phyloP scores from a whole-genome alignment of 2,329 filamentous ascomycete genomes.

The Nigrospora sphaerica region DNA sequence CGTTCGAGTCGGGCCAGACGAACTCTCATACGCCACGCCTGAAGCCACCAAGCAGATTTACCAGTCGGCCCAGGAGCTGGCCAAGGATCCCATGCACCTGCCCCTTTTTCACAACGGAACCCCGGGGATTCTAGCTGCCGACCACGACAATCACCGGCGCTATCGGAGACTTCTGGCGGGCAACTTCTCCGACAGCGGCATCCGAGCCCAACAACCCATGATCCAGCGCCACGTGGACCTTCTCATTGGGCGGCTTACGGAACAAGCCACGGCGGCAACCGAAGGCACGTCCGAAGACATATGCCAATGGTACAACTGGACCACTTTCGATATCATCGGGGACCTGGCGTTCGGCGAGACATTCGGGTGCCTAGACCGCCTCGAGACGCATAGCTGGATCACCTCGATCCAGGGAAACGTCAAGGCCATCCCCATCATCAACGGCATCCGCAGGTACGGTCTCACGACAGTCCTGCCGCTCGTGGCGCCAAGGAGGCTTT shows the following conservation, averaged over 20 bases:
- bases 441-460: conserved; percentile 16
- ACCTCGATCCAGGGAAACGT: conserved; percentile 14
- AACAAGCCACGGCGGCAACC: neutral
- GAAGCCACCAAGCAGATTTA: conserved; percentile 25
- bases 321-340: conserved; percentile 17
- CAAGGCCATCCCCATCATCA: conserved; percentile 13
- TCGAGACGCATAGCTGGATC: conserved; percentile 11
- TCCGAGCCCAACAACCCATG: conserved; percentile 13
- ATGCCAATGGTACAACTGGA: conserved; percentile 9
- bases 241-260: conserved; percentile 7
- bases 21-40: conserved; percentile 29
- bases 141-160: conserved; percentile 10
- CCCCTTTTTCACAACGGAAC: conserved; percentile 12
- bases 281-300: conserved; percentile 2
- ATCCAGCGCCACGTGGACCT: conserved; percentile 12
- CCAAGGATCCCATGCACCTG: conserved; percentile 17
- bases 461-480: conserved; percentile 14
- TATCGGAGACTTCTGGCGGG: conserved; percentile 7
- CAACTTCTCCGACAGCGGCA: conserved; percentile 11
- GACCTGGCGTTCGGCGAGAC: conserved; percentile 15
- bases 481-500: neutral
- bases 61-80: conserved; percentile 8
- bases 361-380: conserved; percentile 16
- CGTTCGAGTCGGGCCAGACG: conserved; percentile 30
- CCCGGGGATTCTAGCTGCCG: conserved; percentile 19